Evolutionary conservation across 768 basidiomycete species (phyloP), one percentile per base, ranked within the genome.

Genomic region (Auriscalpium orientale): DNA sequence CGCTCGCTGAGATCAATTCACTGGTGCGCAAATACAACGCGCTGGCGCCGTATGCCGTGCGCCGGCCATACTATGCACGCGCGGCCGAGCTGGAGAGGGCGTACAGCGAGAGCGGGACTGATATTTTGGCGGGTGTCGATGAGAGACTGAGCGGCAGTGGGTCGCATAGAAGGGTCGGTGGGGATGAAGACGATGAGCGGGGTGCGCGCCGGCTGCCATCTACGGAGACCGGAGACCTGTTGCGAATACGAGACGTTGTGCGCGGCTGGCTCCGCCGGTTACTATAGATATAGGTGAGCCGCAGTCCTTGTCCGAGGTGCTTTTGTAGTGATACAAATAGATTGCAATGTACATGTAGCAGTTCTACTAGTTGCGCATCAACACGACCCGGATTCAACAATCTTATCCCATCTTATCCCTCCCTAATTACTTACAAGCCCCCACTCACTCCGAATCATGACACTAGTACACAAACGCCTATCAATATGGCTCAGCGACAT

Each of bases 21-120:
- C 74, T 87, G 6, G 84, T 92, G 28, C 77, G 89, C 49, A 83
- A 85, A 70, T 88, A 90, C 71, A 93, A 94, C 65, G 84, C 79
- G 8, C 67, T 87, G 46, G 91, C 91, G 12, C 91, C 89, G 2
- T 88, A 87, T 63, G 74, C 82, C 5, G 90, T 87, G n/a, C 78
- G 90, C 18, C 72, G 86, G 48, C 72, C 80, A 4, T 81, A 84
- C 57, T 77, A 87, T 57, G 69, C 74, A 21, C 77, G 80, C 21
- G 73, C 74, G 9, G 70, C 66, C 18, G 91, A 92, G 71, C 72
- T 92, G 11, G 75, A 75, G 56, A 75, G 69, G 59, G 66, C 77
- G 46, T 88, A 79, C 62, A 66, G 74, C 34, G 78, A 75, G 7
- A 75, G 76, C 43, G 81, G 68, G 6, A 77, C 79, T 56, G 81